Evolutionary conservation across 768 basidiomycete species (phyloP), one percentile per base, ranked within the genome.

Genomic region (Termitomyces sp.): DNA sequence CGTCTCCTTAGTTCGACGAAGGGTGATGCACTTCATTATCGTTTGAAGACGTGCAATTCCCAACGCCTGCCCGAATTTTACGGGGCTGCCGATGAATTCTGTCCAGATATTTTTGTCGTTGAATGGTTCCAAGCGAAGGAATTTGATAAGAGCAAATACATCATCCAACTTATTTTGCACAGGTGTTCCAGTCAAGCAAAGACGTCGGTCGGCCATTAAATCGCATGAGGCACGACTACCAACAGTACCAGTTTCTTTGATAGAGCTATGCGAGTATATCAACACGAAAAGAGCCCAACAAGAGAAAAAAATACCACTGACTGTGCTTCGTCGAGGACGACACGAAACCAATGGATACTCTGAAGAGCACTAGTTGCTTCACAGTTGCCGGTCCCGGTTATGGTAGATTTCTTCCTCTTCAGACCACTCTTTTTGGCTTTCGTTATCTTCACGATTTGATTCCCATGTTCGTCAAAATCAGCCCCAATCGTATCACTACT

Each of bases 91-190:
- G 66, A 99, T 92, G 72, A 84, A 93, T 69, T 96, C 91, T 29
- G 89, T 94, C 95, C 97, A 99, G 12, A 88, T 75, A 59, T 86
- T 86, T 75, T 96, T 96, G 73, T 98, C 94, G 69, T 97, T 92
- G 66, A 98, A 89, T 1, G 97, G 97, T 29, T 87, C 83, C 67
- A 98, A 74, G 25, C 95, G 89, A 58, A 99, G 76, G 76, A 99
- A 98, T 75, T 97, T 97, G 81, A 99, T 87, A 61, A 99, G 81
- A 5, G 97, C 97, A 73, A 90, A 98, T 54, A 99, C 90, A 70
- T 99, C 97, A 76, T 98, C 97, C 56, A 98, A 85, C 74, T 96
- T 97, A 81, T 99, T 99, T 77, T 99, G 97, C 42, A 99, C 94
- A 1, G 97, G 97, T 8, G 97, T 99, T 59, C 97, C 97, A n/a